Base-by-base conservation (phyloP, 2,329 filamentous ascomycete species). In the Paraphaeosphaeria sporulosa region DNA sequence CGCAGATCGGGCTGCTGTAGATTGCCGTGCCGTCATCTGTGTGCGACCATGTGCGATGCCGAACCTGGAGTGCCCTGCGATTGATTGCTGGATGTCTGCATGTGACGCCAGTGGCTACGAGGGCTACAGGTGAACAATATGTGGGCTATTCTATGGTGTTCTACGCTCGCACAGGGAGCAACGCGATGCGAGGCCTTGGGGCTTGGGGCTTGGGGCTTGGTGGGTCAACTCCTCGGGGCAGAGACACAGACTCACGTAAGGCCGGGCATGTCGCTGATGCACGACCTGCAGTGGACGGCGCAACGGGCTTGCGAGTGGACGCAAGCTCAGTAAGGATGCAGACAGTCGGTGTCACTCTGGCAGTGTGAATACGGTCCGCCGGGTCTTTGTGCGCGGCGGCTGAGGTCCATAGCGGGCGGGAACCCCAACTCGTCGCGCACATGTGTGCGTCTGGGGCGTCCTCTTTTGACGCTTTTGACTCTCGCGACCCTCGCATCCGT, bases 1-100 rank as follows among this genome's bases (percentile, higher is more conserved):
- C 27, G 27, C 21, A 13, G 53, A 50, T 52, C 48, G 48, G 55
- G 55, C 21, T 55, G 52, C 25, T 46, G 52, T 47, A 34, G 51
- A 54, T 54, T 54, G 51, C 50, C 36, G 21, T 42, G 36, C 50
- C 50, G 50, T 53, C 50, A 53, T 43, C 6, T 30, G 48, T 53
- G 50, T 53, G 50, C 43, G 54, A 42, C 19, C 30, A 10, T 34
- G 52, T 55, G 42, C 43, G 53, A 49, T 27, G 43, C 43, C 43
- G 34, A 43, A 17, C n/a, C 50, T 36, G 17, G 48, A 44, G 32
- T 23, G 38, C 36, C 32, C 13, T 43, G 25, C 36, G 30, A 43
- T 53, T 32, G 25, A 43, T 32, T 15, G 30, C 10, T 30, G 25
- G 21, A 30, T n/a, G 12, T 23, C 25, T 51, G 48, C 36, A 42